phyloP scores from a whole-genome alignment of 192 early-diverging fungal genomes.

The Umbelopsis isabellina region DNA sequence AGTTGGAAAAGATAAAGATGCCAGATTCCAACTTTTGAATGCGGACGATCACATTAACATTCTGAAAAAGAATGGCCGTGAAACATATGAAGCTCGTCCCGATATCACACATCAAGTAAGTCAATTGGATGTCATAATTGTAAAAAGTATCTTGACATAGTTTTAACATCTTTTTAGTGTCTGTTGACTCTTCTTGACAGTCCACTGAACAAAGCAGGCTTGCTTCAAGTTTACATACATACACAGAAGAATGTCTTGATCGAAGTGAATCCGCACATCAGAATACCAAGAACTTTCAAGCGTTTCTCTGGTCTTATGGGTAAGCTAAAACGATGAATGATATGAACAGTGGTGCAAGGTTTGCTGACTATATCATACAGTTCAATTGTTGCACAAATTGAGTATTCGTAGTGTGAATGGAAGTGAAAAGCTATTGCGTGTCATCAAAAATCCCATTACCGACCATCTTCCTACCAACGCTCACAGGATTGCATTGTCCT shows the following conservation, averaged over 20 bases:
- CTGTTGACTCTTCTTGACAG: conserved; percentile 95
- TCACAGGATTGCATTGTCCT: conserved; percentile 87
- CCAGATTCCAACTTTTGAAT: conserved; percentile 88
- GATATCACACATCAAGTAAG: conserved; percentile 95
- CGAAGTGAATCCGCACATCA: conserved; percentile 96
- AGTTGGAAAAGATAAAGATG: conserved; percentile 76
- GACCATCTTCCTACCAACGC: conserved; percentile 93
- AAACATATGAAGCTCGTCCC: conserved; percentile 81
- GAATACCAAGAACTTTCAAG: conserved; percentile 99
- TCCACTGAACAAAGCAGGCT: conserved; percentile 97
- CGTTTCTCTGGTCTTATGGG: conserved; percentile 98
- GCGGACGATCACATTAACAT: conserved; percentile 94
- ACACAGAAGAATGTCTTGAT: conserved; percentile 94
- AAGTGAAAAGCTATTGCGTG: conserved; percentile 90
- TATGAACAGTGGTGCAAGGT: not conserved
- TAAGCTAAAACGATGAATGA: conserved; percentile 33
- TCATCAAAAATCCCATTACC: conserved; percentile 97
- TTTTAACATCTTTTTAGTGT: conserved; percentile 55
- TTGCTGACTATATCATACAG: conserved; percentile 42
- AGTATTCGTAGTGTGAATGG: conserved; percentile 91
- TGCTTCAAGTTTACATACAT: conserved; percentile 97
- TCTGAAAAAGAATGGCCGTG: conserved; percentile 82
- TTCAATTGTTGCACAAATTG: conserved; percentile 98
- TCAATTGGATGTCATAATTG: not conserved
- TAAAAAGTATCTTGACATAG: not conserved